phyloP scores from a whole-genome alignment of 78 protist genomes.

The Chrysochromulina tobinii region DNA sequence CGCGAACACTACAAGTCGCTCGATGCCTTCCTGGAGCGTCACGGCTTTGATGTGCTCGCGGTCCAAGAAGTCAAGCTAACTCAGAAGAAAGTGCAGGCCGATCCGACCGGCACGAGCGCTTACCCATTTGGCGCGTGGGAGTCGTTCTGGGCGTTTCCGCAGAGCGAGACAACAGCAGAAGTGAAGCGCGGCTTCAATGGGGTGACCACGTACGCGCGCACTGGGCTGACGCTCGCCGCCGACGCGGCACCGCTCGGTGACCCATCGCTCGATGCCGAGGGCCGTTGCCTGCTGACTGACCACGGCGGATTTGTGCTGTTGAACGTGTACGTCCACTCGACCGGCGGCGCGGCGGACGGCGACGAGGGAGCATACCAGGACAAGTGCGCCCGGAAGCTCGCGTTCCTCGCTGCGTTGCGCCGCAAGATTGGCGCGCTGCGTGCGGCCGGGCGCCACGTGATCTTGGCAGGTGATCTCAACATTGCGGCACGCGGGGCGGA shows the following conservation, averaged over 20 bases:
- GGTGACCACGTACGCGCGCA: constrained; percentile 23
- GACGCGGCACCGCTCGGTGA: neutral
- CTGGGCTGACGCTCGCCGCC: neutral
- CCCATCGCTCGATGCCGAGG: neutral
- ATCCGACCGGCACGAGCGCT: neutral
- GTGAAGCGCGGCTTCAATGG: constrained; percentile 31
- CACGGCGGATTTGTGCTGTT: neutral
- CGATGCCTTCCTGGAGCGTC: neutral
- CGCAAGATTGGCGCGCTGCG: neutral
- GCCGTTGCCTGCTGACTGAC: neutral
- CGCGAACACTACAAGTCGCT: neutral
- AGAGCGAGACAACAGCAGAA: neutral
- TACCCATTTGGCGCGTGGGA: neutral
- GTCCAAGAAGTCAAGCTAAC: constrained; percentile 23
- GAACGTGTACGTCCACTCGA: neutral
- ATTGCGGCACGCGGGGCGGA: neutral
- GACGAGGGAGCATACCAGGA: too few species aligned
- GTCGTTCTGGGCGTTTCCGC: neutral
- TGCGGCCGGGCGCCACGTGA: neutral
- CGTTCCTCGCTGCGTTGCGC: neutral
- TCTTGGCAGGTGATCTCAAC: neutral
- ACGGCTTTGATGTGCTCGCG: constrained; percentile 19
- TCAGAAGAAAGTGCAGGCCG: neutral
- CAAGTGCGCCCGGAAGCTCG: neutral
- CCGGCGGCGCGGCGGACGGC: neutral